Evolutionary conservation across 441 rosid species (phyloP).

Genomic region (Populus tomentosa): DNA sequence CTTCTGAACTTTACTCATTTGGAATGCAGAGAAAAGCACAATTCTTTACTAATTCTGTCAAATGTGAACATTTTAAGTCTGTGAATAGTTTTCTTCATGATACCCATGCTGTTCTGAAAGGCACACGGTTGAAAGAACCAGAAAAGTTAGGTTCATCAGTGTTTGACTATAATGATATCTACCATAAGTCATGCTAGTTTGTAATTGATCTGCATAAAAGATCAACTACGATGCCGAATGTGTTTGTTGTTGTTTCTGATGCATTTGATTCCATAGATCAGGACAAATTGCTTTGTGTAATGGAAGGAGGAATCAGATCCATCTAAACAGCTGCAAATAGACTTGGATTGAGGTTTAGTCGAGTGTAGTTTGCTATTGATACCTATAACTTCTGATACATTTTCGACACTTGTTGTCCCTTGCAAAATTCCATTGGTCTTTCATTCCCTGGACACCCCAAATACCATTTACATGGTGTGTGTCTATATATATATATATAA

Average conservation of each 20-base stretch:
- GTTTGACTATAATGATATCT: slow-evolving; percentile 80
- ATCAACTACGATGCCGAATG: slow-evolving; percentile 34
- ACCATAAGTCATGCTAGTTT: slow-evolving; percentile 63
- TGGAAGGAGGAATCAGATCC: slow-evolving; percentile 28
- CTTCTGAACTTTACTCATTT: slow-evolving; percentile 12
- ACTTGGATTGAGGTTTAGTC: not conserved
- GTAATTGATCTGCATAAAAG: slow-evolving; percentile 48
- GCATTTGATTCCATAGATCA: slow-evolving; percentile 90
- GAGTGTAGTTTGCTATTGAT: not conserved
- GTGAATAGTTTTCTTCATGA: slow-evolving; percentile 63
- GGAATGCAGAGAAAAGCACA: slow-evolving; percentile 14
- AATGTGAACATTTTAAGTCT: slow-evolving; percentile 33
- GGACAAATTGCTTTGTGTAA: slow-evolving; percentile 52
- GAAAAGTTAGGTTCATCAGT: slow-evolving; percentile 75
- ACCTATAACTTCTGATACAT: too few relatives aligned
- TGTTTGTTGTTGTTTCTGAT: slow-evolving; percentile 72
- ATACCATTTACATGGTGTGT: too few relatives aligned
- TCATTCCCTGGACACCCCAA: not conserved
- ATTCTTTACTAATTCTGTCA: not conserved
- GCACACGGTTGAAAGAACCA: slow-evolving; percentile 60
- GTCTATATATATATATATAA: too few relatives aligned
- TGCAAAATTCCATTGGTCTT: not conserved
- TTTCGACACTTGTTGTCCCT: too few relatives aligned
- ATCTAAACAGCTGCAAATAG: not conserved
- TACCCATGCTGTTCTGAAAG: slow-evolving; percentile 68